Base-by-base conservation (phyloP, 257 asterid species). In the Solanum appendiculatum region DNA sequence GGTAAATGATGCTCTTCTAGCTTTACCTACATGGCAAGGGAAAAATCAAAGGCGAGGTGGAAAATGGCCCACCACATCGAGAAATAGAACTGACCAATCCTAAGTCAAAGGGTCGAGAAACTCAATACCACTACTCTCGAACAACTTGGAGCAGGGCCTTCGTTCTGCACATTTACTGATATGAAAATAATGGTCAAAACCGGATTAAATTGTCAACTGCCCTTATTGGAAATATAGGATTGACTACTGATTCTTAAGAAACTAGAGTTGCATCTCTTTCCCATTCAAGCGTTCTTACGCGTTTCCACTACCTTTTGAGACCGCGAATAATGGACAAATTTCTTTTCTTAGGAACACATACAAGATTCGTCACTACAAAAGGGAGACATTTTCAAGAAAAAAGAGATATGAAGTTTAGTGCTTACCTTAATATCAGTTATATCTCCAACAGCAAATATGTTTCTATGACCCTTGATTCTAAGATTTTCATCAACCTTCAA, bases 361-460 rank as follows among this genome's bases (percentile, higher is more conserved):
- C 15, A 60, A 60, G 29, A 23, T 23, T 60, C 68, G 2, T 60
- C 6, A 58, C 68, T 58, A 58, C 2, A 58, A 4, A 58, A 9
- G 9, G 7, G 7, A 48, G 21, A 16, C 60, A 10, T n/a, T 60
- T 63, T 63, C 70, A 63, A n/a, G 27, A 34, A 84, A 83, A 3
- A 69, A 88, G n/a, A 44, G 36, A 40, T 1, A 69, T 5, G 46
- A 31, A 29, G 29, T 42, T 64, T 14, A 83, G 60, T n/a, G 86
- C 88, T 87, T 85, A 93, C 98, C 96, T 92, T 93, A 54, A 93
- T 82, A 89, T 96, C 98, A 14, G 96, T 93, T 60, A 96, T 93
- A 70, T 96, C 99, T 51, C 98, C 99, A 78, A 96, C 88, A 48
- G 93, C 98, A 74, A 96, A 94, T 21, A 96, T 82, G 40, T 96